Conservation (phyloP, 2,329 filamentous ascomycete species). For the Graphilbum ipis-grandicollis region DNA sequence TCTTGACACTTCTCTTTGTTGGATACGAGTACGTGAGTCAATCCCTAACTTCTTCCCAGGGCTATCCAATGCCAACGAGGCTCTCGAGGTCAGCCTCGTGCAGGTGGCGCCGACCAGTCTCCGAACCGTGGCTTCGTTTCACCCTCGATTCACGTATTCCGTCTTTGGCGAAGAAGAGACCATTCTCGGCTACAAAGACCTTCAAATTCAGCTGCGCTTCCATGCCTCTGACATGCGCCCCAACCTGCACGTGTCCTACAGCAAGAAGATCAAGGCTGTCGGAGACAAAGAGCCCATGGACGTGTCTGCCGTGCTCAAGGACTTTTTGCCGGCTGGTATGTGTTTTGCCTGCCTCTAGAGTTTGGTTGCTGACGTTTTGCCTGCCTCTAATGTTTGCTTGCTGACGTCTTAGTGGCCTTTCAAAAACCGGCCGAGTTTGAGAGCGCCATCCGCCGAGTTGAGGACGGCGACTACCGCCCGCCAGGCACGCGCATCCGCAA, state of each 20-base stretch:
- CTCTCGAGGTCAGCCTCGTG: constrained; percentile 42
- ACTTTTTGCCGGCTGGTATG: constrained; percentile 50
- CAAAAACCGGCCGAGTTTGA: constrained; percentile 45
- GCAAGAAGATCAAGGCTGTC: constrained; percentile 51
- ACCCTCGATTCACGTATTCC: constrained; percentile 75
- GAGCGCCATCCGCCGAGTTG: constrained; percentile 29
- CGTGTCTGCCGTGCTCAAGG: constrained; percentile 43
- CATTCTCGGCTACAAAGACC: constrained; percentile 76
- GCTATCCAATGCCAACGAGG: constrained; percentile 43
- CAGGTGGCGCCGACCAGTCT: constrained; percentile 28
- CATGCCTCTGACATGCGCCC: constrained; percentile 60
- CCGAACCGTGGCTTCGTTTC: constrained; percentile 50
- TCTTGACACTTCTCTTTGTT: not conserved
- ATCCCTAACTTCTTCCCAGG: constrained; percentile 24
- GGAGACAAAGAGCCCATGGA: constrained; percentile 55
- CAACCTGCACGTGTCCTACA: constrained; percentile 52
- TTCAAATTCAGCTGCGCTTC: constrained; percentile 57
- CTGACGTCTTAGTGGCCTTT: constrained; percentile 41
- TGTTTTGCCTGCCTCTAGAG: constrained; percentile 7
- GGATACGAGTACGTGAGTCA: too few species aligned
- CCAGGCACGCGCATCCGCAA: constrained; percentile 56
- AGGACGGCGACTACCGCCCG: constrained; percentile 38
- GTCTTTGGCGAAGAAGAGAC: constrained; percentile 88
- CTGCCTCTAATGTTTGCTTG: not conserved
- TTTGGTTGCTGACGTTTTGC: not conserved